These are phyloP conservation scores for Aspergillus kassunensis DNA, from an alignment of 495 filamentous ascomycete genomes.

Conservation along the genomic window DNA sequence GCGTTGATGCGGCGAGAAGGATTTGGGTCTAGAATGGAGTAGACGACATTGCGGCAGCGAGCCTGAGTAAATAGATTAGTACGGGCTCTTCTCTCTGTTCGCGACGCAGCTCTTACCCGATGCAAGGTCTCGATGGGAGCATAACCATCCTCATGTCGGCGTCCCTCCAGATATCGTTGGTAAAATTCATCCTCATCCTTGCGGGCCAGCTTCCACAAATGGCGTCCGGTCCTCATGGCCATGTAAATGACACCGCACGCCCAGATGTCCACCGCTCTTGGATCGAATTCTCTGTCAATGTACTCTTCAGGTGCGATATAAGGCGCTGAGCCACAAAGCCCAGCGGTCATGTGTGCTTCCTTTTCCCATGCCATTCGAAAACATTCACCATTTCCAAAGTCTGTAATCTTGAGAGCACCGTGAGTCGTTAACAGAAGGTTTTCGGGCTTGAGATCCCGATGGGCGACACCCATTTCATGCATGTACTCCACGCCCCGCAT, in stretches of 20 bases:
- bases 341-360: conserved; percentile 95
- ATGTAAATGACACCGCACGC: conserved; percentile 99
- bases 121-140: conserved; percentile 93
- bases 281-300: conserved; percentile 90
- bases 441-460: conserved; percentile 96
- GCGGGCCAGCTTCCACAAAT: conserved; percentile 93
- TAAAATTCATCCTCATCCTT: conserved; percentile 98
- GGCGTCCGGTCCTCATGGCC: conserved; percentile 96
- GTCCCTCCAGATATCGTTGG: conserved; percentile 83
- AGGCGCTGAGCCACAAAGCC: conserved; percentile 90
- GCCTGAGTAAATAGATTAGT: conserved; percentile 57
- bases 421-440: conserved; percentile 92
- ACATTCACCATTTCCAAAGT: conserved; percentile 98
- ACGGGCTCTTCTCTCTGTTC: conserved; percentile 8
- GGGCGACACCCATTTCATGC: conserved; percentile 99
- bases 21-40: conserved; percentile 97
- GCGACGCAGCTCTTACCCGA: conserved; percentile 62
- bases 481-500: conserved; percentile 99
- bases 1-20: conserved; percentile 84
- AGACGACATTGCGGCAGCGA: conserved; percentile 97
- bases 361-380: conserved; percentile 99
- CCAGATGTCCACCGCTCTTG: conserved; percentile 95
- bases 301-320: conserved; percentile 99
- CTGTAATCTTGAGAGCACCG: conserved; percentile 95
- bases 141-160: conserved; percentile 91